These are phyloP conservation scores for Boechera stricta DNA, from an alignment of 345 rosid genomes.

Conservation along the genomic window DNA sequence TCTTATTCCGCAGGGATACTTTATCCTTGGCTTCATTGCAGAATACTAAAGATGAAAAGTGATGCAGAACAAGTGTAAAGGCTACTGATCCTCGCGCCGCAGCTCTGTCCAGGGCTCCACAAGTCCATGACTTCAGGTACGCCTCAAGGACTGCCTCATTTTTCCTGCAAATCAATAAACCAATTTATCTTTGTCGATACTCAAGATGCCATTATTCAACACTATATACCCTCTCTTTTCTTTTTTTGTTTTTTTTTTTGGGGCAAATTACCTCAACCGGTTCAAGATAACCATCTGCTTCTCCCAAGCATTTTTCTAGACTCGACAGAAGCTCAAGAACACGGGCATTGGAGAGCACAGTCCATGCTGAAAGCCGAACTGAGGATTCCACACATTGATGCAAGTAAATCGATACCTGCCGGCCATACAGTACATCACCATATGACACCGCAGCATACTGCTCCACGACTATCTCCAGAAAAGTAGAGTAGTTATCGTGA, in stretches of 20 bases:
- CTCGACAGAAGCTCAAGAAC: constrained; percentile 89
- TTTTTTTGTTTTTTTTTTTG: background rate
- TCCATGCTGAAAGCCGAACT: constrained; percentile 80
- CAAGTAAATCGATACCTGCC: constrained; percentile 78
- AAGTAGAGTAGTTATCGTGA: constrained; percentile 72
- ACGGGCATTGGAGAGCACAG: constrained; percentile 59
- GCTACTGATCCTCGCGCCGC: constrained; percentile 66
- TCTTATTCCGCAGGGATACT: constrained; percentile 55
- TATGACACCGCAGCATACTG: constrained; percentile 83
- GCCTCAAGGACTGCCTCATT: constrained; percentile 74
- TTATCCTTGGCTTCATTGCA: constrained; percentile 40
- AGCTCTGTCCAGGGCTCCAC: constrained; percentile 82
- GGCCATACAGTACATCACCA: constrained; percentile 71
- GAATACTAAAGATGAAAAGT: constrained; percentile 69
- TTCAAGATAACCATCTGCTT: constrained; percentile 77
- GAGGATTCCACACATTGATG: constrained; percentile 70
- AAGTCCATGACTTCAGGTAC: constrained; percentile 76
- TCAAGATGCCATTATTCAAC: background rate
- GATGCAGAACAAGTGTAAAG: constrained; percentile 64
- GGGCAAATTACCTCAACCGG: constrained; percentile 68
- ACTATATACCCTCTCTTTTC: too few species aligned
- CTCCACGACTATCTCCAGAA: constrained; percentile 76
- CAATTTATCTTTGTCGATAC: background rate
- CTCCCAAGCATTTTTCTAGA: constrained; percentile 65
- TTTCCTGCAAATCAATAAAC: constrained; percentile 52